phyloP scores from a whole-genome alignment of 1,284 basidiomycete species.

The Tilletia indica region DNA sequence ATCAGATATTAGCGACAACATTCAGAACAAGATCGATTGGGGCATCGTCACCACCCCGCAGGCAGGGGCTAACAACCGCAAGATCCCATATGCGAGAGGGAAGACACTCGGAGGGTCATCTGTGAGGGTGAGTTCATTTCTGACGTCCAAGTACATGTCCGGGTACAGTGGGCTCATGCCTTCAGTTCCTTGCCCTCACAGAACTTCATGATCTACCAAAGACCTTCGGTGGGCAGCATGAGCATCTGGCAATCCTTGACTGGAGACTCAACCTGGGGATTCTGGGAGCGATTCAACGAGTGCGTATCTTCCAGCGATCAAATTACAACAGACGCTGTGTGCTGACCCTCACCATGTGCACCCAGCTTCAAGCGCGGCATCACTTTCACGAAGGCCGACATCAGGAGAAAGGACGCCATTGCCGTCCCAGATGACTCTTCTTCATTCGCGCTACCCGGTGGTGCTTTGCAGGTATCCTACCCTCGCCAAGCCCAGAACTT shows the following conservation, averaged over 20 bases:
- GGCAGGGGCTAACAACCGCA: conserved; percentile 32
- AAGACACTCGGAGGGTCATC: conserved; percentile 40
- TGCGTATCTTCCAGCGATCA: background rate
- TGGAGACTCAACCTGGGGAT: conserved; percentile 36
- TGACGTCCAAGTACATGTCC: background rate
- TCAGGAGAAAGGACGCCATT: conserved; percentile 29
- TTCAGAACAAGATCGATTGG: conserved; percentile 34
- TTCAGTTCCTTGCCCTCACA: background rate
- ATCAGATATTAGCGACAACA: conserved; percentile 19
- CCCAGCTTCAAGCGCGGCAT: conserved; percentile 34
- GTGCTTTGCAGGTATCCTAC: no score
- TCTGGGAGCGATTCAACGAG: conserved; percentile 28
- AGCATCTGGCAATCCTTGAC: conserved; percentile 36
- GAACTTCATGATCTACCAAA: conserved; percentile 45
- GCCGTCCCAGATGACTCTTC: conserved; percentile 31
- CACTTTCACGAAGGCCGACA: conserved; percentile 29
- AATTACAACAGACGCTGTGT: no score
- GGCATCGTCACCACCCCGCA: conserved; percentile 33
- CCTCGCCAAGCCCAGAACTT: no score
- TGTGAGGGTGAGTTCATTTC: conserved; percentile 11
- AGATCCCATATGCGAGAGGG: conserved; percentile 36
- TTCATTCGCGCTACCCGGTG: conserved; percentile 26
- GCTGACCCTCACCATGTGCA: background rate
- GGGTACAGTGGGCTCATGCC: background rate
- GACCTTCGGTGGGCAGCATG: conserved; percentile 29